phyloP scores from a whole-genome alignment of 1,284 basidiomycete genomes.

The Papiliotrema flavescens region DNA sequence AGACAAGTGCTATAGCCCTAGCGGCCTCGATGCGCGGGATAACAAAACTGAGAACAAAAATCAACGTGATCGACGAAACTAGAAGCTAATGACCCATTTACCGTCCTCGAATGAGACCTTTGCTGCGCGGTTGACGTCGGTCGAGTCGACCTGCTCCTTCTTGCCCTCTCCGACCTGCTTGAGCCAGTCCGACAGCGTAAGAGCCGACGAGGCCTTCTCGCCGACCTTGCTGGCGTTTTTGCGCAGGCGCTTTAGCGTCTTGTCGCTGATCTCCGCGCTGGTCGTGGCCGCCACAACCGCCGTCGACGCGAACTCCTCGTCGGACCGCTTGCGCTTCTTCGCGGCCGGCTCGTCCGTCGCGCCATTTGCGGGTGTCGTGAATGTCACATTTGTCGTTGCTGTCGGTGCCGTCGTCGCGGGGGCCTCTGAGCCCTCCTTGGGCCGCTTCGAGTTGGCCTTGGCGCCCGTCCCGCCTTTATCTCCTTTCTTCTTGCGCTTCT shows the following conservation, averaged over 20 bases:
- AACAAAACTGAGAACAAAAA: not conserved
- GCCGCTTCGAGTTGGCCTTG: constrained; percentile 44
- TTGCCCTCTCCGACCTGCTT: constrained; percentile 12
- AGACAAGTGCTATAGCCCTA: not conserved
- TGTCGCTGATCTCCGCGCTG: too few species aligned
- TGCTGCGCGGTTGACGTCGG: constrained; percentile 28
- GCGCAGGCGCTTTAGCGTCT: constrained; percentile 37
- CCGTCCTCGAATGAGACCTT: constrained; percentile 30
- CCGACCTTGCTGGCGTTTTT: constrained; percentile 38
- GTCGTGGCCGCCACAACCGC: constrained; percentile 2
- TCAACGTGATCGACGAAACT: not conserved
- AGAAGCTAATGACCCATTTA: constrained; percentile 30
- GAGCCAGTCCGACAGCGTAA: not conserved
- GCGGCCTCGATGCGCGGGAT: not conserved
- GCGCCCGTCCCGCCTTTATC: constrained; percentile 48
- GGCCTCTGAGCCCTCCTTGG: not conserved
- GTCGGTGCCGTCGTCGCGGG: too few species aligned
- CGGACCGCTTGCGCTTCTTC: constrained; percentile 22
- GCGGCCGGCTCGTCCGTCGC: too few species aligned
- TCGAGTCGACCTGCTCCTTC: constrained; percentile 26
- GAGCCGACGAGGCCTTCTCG: constrained; percentile 4
- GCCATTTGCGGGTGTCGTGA: too few species aligned
- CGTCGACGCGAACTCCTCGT: constrained; percentile 19
- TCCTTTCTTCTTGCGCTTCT: constrained; percentile 44
- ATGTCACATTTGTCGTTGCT: too few species aligned